Percentiles rank a stretch among this genome's conserved stretches.
Conservation (phyloP, 176 grass and related monocot genomes). For the Phoenix dactylifera region DNA sequence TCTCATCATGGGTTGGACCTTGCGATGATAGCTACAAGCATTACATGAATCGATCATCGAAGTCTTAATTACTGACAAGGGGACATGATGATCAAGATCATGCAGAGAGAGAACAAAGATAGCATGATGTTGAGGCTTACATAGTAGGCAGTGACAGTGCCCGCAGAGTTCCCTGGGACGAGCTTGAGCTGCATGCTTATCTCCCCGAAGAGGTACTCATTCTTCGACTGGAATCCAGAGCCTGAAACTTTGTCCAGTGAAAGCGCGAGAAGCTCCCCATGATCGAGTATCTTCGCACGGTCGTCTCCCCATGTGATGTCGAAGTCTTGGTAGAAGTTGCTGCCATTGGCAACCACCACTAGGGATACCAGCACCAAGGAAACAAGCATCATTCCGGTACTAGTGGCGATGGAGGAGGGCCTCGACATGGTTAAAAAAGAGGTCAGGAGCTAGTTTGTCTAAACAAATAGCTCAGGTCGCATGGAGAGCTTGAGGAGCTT, state of each 20-base stretch:
- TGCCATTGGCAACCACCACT: neutral
- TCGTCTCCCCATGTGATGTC: conserved; percentile 41
- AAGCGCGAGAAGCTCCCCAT: conserved; percentile 29
- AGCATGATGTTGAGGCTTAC: conserved; percentile 17
- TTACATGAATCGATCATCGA: neutral
- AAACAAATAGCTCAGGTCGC: too few species aligned
- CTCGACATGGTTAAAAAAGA: too few species aligned
- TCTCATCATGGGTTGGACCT: conserved; percentile 57
- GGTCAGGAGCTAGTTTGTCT: too few species aligned
- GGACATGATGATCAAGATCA: too few species aligned
- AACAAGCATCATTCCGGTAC: too few species aligned
- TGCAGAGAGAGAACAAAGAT: neutral
- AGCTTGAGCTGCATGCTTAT: conserved; percentile 64
- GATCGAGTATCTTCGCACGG: conserved; percentile 18
- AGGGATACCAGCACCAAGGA: too few species aligned
- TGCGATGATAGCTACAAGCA: conserved; percentile 49
- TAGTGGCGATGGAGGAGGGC: too few species aligned
- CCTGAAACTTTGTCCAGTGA: conserved; percentile 38
- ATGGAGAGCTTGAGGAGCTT: too few species aligned
- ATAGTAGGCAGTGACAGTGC: conserved; percentile 77
- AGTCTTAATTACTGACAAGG: too few species aligned
- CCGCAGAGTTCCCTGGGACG: conserved; percentile 63
- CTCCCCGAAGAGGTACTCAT: conserved; percentile 55
- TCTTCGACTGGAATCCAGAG: conserved; percentile 58
- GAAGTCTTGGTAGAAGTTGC: conserved; percentile 26